Evolutionary conservation across 176 grass and related monocot species (phyloP), one percentile per base, ranked within the genome.

Genomic region (Musa beccarii): DNA sequence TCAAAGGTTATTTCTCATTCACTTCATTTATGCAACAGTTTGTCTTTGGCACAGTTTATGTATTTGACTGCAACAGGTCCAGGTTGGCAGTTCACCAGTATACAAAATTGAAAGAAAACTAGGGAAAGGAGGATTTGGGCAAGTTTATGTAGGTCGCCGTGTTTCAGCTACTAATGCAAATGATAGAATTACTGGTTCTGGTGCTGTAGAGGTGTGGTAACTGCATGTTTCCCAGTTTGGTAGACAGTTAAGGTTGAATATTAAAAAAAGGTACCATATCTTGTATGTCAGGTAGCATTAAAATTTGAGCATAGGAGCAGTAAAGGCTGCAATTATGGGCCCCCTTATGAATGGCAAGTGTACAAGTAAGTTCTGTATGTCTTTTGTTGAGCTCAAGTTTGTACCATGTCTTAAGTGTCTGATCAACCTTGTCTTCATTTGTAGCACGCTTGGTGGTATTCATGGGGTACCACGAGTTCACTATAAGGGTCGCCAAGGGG

Each of bases 111-210:
- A 92, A 15, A 92, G 72, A 75, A 95, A 80, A 71, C 91, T 99
- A 49, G 96, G 96, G 8, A 99, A 99, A 85, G 96, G 96, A 86
- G 91, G 96, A 81, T 99, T 95, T 88, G 96, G 96, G 59, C 96
- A 99, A 89, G 96, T 99, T 49, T 99, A 99, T 75, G 89, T 99
- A 75, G 96, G 96, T 59, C 86, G 78, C 20, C 88, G 91, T 69
- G 55, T 88, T 73, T 79, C 83, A 52, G 69, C 81, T 63, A 26
- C 76, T 24, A 72, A 78, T 53, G 51, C 77, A 71, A 83, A 69
- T 69, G 79, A 80, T 73, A 80, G 69, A 49, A 52, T 59, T 52
- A 87, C 67, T 5, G 86, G 85, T 69, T 73, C 91, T 11, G 84
- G 78, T 63, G 91, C 91, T 17, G 50, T 86, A 28, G 89, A 99